Evolutionary conservation across 495 filamentous ascomycete genomes (phyloP).

Genomic region (Aspergillus wentii): DNA sequence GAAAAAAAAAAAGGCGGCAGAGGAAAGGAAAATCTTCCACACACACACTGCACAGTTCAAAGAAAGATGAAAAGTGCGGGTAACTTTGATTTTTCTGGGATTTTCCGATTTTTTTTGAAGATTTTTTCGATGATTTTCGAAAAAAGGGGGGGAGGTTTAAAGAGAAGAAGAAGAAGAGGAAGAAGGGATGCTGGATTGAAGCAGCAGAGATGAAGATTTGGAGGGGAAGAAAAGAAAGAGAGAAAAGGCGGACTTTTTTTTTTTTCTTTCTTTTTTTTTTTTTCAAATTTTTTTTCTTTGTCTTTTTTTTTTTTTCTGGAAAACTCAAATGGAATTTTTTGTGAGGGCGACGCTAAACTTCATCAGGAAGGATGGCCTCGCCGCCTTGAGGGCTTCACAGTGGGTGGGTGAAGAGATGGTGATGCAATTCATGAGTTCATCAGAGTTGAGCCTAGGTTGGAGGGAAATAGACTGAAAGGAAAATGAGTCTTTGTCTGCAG

Average conservation of each 20-base stretch:
- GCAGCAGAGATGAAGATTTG: conserved; percentile 21
- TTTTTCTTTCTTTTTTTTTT: conserved; percentile 13
- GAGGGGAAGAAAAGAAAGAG: conserved; percentile 23
- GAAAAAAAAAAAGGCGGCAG: conserved; percentile 19
- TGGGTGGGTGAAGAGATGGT: no score
- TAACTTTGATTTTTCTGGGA: conserved; percentile 41
- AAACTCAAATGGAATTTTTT: conserved; percentile 31
- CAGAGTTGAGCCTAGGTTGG: no score
- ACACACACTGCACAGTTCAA: conserved; percentile 36
- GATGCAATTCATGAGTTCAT: no score
- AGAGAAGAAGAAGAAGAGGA: conserved; percentile 39
- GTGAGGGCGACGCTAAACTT: conserved; percentile 19
- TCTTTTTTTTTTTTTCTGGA: conserved; percentile 20
- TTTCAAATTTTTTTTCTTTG: conserved; percentile 26
- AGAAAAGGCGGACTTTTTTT: conserved; percentile 12
- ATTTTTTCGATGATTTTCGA: conserved; percentile 38
- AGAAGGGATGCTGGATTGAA: conserved; percentile 25
- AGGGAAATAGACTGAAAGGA: no score
- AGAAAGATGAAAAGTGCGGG: conserved; percentile 33
- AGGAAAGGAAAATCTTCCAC: conserved; percentile 33
- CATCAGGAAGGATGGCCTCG: conserved; percentile 8
- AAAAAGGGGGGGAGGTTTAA: conserved; percentile 30
- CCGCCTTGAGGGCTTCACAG: conserved; percentile 24
- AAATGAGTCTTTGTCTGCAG: no score
- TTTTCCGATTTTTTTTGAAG: conserved; percentile 35